phyloP scores from a whole-genome alignment of 768 basidiomycete species.

The Lentinus tigrinus region DNA sequence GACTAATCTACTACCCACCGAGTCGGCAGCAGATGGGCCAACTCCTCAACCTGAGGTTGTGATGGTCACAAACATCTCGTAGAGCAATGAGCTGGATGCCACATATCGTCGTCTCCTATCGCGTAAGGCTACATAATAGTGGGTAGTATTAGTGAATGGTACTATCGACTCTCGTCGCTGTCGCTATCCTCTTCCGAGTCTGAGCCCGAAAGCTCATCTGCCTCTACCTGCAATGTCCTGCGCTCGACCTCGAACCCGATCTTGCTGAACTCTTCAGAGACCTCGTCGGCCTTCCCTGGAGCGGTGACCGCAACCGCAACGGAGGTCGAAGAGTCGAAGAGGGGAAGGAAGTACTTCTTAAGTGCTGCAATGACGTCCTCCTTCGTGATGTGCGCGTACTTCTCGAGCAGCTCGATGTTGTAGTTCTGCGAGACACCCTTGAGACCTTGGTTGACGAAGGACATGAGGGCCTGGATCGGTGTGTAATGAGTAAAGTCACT shows the following conservation, averaged over 20 bases:
- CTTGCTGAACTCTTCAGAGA: conserved; percentile 57
- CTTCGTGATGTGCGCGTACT: conserved; percentile 77
- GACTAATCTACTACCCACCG: neutral
- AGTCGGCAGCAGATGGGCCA: neutral
- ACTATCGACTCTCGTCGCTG: conserved; percentile 9
- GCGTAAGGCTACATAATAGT: conserved; percentile 16
- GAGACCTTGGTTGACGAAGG: conserved; percentile 90
- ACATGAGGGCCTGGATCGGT: conserved; percentile 65
- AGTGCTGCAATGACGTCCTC: conserved; percentile 72
- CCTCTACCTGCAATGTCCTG: conserved; percentile 62
- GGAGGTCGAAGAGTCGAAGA: conserved; percentile 78
- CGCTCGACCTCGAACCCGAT: conserved; percentile 82
- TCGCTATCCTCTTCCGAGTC: conserved; percentile 34
- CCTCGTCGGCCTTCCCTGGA: conserved; percentile 73
- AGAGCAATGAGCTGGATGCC: conserved; percentile 14
- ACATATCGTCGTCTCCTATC: conserved; percentile 1
- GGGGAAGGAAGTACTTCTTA: conserved; percentile 73
- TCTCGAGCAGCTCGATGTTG: conserved; percentile 73
- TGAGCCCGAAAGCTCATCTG: conserved; percentile 39
- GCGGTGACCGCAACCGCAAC: conserved; percentile 82
- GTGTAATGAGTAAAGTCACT: neutral
- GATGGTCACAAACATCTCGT: neutral
- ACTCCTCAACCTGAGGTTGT: neutral
- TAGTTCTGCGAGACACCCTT: conserved; percentile 76
- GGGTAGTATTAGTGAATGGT: neutral